Evolutionary conservation across 768 basidiomycete species (phyloP), one percentile per base, ranked within the genome.

Genomic region (Psilocybe cubensis): DNA sequence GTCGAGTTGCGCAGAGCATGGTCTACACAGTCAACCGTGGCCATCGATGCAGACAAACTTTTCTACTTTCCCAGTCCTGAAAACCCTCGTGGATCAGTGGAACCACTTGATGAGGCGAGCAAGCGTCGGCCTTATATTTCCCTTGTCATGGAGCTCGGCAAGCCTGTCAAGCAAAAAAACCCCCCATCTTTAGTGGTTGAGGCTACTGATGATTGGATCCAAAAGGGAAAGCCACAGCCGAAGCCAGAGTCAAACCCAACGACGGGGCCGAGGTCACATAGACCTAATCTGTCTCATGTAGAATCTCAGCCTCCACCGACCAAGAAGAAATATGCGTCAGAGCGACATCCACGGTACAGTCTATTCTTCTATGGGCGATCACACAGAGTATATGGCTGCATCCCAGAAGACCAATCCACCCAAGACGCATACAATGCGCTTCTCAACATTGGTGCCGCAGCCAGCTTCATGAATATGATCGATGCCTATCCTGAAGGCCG

Each of bases 111-210:
- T 21, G 43, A 35, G 25, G 25, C 10, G 35, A 20, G 28, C 7
- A 25, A 29, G 25, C 10, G 33, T 47, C 53, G 58, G 4, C 61
- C 61, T 3, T 62, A 62, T n/a, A 58, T 62, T 25, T 57, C 55
- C 25, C 43, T 61, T 21, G 50, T 61, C 24, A 61, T 57, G 56
- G 60, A 61, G 25, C 43, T 61, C 20, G 56, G 56, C n/a, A 55
- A 28, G 23, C 24, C 21, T 18, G 6, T 18, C n/a, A 42, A 20
- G 24, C 21, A 35, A 8, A 18, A 10, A 21, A 1, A 18, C 21
- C 31, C 27, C 31, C 35, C 24, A 24, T 20, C 48, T 14, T 6
- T n/a, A 9, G 51, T 40, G 17, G 35, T 50, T 23, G 11, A 45
- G 10, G 14, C 17, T 35, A 27, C 52, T 20, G 57, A 58, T 40